Evolutionary conservation across 192 early-diverging fungal species (phyloP).

Genomic region (Spizellomyces punctatus): DNA sequence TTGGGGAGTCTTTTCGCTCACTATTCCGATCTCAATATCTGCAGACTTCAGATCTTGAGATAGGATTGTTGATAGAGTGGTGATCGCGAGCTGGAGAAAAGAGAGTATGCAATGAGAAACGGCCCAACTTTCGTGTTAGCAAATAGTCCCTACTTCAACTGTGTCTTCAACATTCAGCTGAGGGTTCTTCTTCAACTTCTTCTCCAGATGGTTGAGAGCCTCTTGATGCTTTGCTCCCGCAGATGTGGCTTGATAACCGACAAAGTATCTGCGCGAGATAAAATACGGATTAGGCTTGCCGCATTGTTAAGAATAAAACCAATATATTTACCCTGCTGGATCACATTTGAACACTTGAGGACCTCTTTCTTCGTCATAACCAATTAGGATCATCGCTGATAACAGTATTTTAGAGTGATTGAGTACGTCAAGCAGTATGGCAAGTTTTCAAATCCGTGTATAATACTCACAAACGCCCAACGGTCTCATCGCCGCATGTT

Average conservation of each 20-base stretch:
- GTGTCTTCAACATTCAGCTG: constrained; percentile 82
- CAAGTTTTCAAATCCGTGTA: constrained; percentile 1
- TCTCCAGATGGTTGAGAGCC: constrained; percentile 94
- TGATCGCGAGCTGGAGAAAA: constrained; percentile 79
- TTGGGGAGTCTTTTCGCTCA: constrained; percentile 69
- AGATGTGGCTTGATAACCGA: constrained; percentile 93
- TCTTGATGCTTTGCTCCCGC: constrained; percentile 96
- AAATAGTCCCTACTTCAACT: constrained; percentile 70
- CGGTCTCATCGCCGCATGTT: constrained; percentile 98
- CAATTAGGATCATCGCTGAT: constrained; percentile 94
- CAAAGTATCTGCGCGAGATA: constrained; percentile 66
- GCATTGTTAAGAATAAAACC: not conserved
- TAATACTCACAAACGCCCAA: constrained; percentile 84
- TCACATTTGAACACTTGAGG: constrained; percentile 98
- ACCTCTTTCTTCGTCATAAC: constrained; percentile 93
- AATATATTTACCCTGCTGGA: constrained; percentile 71
- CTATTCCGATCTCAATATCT: constrained; percentile 95
- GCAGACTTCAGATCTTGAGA: constrained; percentile 93
- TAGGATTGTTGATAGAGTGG: constrained; percentile 87
- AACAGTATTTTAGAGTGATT: not conserved
- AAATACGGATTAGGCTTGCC: not conserved
- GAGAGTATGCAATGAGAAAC: not conserved
- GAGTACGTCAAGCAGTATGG: not conserved
- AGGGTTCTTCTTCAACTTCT: constrained; percentile 94
- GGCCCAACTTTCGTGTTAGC: not conserved